These are phyloP conservation scores for Tolypocladium pustulatum DNA, from an alignment of 2,329 filamentous ascomycete genomes.

Conservation along the genomic window DNA sequence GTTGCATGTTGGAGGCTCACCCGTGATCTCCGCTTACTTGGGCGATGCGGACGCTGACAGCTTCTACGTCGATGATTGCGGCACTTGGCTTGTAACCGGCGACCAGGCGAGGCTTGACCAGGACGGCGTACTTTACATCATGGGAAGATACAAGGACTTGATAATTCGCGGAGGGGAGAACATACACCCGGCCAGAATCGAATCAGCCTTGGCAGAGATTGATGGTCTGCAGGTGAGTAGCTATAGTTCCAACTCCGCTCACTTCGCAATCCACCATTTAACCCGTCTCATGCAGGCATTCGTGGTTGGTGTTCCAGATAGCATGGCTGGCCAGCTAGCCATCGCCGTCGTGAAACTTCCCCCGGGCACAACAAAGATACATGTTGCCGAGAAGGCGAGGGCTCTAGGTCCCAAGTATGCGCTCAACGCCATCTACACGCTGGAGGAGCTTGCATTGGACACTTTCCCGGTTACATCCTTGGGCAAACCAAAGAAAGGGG, in stretches of 20 bases:
- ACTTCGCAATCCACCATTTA: background rate
- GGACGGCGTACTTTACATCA: slow-evolving; percentile 25
- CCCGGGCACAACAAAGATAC: slow-evolving; percentile 17
- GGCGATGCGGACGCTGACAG: slow-evolving; percentile 11
- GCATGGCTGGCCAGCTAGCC: slow-evolving; percentile 35
- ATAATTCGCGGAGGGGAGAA: slow-evolving; percentile 36
- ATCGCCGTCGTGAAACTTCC: slow-evolving; percentile 30
- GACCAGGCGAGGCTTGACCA: slow-evolving; percentile 29
- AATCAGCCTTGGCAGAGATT: slow-evolving; percentile 22
- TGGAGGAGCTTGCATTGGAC: slow-evolving; percentile 27
- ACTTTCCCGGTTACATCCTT: slow-evolving; percentile 29
- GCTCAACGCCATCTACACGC: slow-evolving; percentile 27
- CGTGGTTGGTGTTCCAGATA: slow-evolving; percentile 32
- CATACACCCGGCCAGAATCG: slow-evolving; percentile 27
- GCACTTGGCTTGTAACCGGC: slow-evolving; percentile 27
- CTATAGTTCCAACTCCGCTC: background rate
- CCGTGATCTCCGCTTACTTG: slow-evolving; percentile 24
- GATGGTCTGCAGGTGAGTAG: slow-evolving; percentile 16
- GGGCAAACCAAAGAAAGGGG: slow-evolving; percentile 32
- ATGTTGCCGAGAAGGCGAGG: slow-evolving; percentile 18
- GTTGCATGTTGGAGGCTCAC: slow-evolving; percentile 26
- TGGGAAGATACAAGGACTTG: slow-evolving; percentile 33
- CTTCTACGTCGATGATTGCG: slow-evolving; percentile 24
- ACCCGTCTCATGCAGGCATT: slow-evolving; percentile 15
- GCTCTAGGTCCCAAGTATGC: slow-evolving; percentile 25